phyloP scores from a whole-genome alignment of 2,329 filamentous ascomycete species.

The Fusarium lateritium region DNA sequence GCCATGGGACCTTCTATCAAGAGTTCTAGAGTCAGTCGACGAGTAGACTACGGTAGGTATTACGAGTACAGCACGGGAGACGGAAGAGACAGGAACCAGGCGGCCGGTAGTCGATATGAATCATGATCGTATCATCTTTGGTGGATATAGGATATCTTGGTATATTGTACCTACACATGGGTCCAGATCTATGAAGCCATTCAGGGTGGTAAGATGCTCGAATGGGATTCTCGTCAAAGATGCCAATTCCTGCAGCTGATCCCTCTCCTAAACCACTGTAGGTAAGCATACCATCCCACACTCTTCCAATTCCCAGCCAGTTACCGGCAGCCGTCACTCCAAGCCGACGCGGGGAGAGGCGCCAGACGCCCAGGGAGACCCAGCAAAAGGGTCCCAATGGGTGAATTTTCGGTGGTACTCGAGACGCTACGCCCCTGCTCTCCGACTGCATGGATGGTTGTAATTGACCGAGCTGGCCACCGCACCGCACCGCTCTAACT shows the following conservation, averaged over 20 bases:
- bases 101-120: slow-evolving; percentile 14
- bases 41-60: neutral
- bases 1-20: slow-evolving; percentile 26
- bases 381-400: slow-evolving; percentile 45
- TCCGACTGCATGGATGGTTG: slow-evolving; percentile 45
- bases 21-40: slow-evolving; percentile 30
- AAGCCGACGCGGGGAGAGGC: slow-evolving; percentile 35
- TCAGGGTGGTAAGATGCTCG: too few relatives aligned
- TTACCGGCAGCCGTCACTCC: neutral
- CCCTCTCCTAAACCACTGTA: too few relatives aligned
- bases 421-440: slow-evolving; percentile 47
- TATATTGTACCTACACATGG: neutral
- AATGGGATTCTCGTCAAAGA: too few relatives aligned
- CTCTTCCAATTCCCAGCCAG: neutral
- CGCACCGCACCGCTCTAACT: slow-evolving; percentile 17
- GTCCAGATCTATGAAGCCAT: neutral
- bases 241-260: too few relatives aligned
- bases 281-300: too few relatives aligned
- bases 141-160: neutral
- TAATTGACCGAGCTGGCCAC: slow-evolving; percentile 50
- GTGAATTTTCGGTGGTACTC: slow-evolving; percentile 55
- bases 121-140: neutral
- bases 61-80: neutral
- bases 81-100: slow-evolving; percentile 21
- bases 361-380: neutral